These are phyloP conservation scores for Nematocida parisii DNA, from an alignment of 371 early-diverging fungal species.

Conservation along the genomic window DNA sequence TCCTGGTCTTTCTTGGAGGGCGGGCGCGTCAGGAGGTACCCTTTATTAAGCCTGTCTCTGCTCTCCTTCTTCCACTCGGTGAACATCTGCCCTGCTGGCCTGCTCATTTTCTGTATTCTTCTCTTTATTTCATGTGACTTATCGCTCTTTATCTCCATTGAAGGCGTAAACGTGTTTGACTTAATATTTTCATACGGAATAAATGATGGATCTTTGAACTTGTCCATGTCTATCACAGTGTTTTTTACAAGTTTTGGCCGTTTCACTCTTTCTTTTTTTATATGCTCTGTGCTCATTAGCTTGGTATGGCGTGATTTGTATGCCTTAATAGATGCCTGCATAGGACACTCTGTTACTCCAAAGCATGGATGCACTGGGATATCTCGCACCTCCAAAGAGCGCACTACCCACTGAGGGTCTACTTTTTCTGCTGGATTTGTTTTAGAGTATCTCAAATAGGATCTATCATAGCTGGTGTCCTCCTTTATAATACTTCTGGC, in stretches of 20 bases:
- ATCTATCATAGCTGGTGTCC: constrained; percentile 4
- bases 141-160: background rate
- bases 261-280: background rate
- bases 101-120: constrained; percentile 13
- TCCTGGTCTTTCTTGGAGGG: constrained; percentile 55
- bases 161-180: constrained; percentile 17
- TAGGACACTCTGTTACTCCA: background rate
- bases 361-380: constrained; percentile 33
- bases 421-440: constrained; percentile 43
- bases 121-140: constrained; percentile 9
- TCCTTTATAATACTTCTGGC: background rate
- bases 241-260: background rate
- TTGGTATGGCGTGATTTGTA: constrained; percentile 33
- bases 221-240: constrained; percentile 20
- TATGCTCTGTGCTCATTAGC: background rate
- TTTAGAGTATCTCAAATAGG: constrained; percentile 34
- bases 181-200: constrained; percentile 57
- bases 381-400: background rate
- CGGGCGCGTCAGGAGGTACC: constrained; percentile 48
- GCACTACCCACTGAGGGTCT: constrained; percentile 36
- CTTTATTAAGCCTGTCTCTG: constrained; percentile 55
- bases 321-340: background rate
- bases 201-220: constrained; percentile 49
- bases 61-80: constrained; percentile 50
- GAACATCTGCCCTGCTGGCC: constrained; percentile 25